Evolutionary conservation across 2,329 filamentous ascomycete species (phyloP), one percentile per base, ranked within the genome.

Genomic region (Fusarium xyrophilum): DNA sequence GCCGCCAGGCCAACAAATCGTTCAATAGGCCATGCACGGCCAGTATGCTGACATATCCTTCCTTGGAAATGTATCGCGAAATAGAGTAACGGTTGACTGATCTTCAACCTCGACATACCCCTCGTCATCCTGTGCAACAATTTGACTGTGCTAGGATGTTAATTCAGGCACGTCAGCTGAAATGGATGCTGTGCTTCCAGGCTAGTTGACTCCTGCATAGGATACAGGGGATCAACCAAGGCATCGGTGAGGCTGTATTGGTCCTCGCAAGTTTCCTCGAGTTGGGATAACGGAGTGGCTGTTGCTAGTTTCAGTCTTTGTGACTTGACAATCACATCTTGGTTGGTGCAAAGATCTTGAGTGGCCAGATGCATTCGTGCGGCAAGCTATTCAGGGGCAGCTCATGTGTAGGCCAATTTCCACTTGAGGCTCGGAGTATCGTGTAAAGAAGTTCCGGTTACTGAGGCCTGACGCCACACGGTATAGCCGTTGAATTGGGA

Each of bases 231-330:
- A 54, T 35, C 19, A 52, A 65, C 23, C 56, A 64, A 68, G 61
- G 53, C 40, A 55, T 46, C 40, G 54, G 63, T 52, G 56, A 60
- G 61, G 65, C 59, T 64, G 43, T 42, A 58, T 32, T 48, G 56
- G 53, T 35, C 53, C 27, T 30, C 38, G 33, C 52, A 40, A 36
- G 40, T 65, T 58, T 46, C 33, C 32, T 58, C 51, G 32, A 40
- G 63, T 61, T 32, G 21, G 25, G 47, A 48, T 66, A 65, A 66
- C 71, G 65, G 71, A 63, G 73, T 74, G 72, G 72, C 72, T 54
- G 48, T 63, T 66, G 48, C 54, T 60, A 67, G 59, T 55, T 64
- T 53, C 44, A 28, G 54, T 50, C 57, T 51, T 27, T 52, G 60
- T 59, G 56, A 52, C 28, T 54, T 56, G 32, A 23, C 8, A 57